Evolutionary conservation across 2,329 filamentous ascomycete species (phyloP), one percentile per base, ranked within the genome.

Genomic region (Emergomyces orientalis): DNA sequence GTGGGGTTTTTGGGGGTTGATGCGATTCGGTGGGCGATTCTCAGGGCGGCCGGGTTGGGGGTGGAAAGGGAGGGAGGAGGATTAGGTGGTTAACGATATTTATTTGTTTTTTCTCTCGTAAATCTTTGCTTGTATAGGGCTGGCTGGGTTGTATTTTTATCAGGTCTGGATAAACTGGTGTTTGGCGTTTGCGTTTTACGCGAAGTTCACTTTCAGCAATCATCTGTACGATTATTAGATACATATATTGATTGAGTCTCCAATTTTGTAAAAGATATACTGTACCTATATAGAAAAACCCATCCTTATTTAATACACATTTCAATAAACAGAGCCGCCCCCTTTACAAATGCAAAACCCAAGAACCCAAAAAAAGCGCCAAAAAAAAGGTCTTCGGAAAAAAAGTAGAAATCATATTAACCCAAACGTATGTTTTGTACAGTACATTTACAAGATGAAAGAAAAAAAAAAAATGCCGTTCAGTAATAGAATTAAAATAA

Each of bases 11-110:
- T 87, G 59, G 87, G 87, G 0, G 77, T 89, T 52, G 81, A 84
- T 72, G 80, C 84, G 63, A 72, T 90, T 11, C 75, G 86, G 61
- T 88, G 84, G 81, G 84, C 86, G 2, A 82, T 89, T 60, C 70
- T 90, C 64, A 79, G 80, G 65, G 86, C 87, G 49, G 82, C 82
- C 62, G 84, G 83, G 1, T 72, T 87, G 68, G 51, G 84, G 83
- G 1, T 72, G 87, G 32, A 37, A 7, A 2, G 9, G 6, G 30
- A 11, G 32, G 52, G 11, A 5, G n/a, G 1, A 25, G 32, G 19
- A 49, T 25, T 49, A 25, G 45, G 14, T 25, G 22, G 45, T 25
- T 49, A 49, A n/a, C 9, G 8, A 39, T 14, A n/a, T n/a, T n/a
- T n/a, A n/a, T 13, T 39, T 13, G 13, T 37, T 37, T 11, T 37